Base-by-base conservation (phyloP, 441 rosid genomes). In the Lagerstroemia fauriei region DNA sequence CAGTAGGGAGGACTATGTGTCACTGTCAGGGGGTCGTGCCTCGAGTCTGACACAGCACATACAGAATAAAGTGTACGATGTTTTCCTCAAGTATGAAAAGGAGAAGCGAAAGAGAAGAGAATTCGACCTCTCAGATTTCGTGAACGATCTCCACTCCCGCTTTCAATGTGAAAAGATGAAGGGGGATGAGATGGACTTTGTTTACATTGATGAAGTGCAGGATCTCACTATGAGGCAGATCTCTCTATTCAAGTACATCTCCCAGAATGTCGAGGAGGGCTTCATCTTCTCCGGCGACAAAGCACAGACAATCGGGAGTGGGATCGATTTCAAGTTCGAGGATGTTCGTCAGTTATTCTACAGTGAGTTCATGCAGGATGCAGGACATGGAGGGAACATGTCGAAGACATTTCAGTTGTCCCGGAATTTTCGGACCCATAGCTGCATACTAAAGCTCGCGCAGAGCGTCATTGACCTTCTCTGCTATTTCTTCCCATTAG, bases 171-270 rank as follows among this genome's bases (percentile, higher is more conserved):
- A 70, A 75, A 78, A 22, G 24, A 85, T 87, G 70, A 66, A 48
- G 27, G 90, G 88, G 27, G 88, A 86, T 0, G 8, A 47, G 1
- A 79, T 92, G 86, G 85, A 91, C 71, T 92, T 87, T 83, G 92
- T 91, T 32, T 92, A 91, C 76, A 85, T 91, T 11, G 93, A 91
- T 84, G 92, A 92, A 83, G 92, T 91, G 70, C 95, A 92, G 80
- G 95, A 92, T 89, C 90, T 92, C 7, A 89, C 94, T 8, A 91
- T 87, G 89, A 87, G 90, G 69, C 94, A 90, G 70, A 86, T 89
- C 81, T 88, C 91, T 56, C 83, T 90, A 25, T 90, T 91, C 83
- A 89, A 90, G 25, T 78, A 90, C 72, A 44, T 89, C 0, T 86
- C 91, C 79, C 79, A 41, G 29, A 92, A 91, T 83, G 87, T 89